Evolutionary conservation across 1,284 basidiomycete species (phyloP).

Genomic region (Puccinia triticina): DNA sequence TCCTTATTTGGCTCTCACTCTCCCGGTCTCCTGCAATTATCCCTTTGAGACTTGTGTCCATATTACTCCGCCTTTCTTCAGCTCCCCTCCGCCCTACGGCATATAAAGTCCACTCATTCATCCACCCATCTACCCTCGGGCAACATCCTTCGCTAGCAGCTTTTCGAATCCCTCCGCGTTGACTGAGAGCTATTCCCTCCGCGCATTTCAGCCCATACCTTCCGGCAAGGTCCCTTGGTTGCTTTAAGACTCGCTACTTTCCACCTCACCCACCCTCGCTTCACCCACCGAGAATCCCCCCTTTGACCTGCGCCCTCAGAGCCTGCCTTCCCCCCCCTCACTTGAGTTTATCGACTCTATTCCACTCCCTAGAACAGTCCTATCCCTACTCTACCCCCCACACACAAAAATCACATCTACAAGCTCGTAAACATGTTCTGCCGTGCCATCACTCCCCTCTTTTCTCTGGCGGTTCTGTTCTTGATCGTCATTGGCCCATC

Average conservation of each 20-base stretch:
- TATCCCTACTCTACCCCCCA: neutral
- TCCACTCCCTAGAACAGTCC: slow-evolving; percentile 14
- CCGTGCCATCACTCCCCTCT: neutral
- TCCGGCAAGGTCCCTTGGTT: slow-evolving; percentile 13
- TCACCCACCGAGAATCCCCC: neutral
- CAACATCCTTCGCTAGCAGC: neutral
- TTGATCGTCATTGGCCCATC: neutral
- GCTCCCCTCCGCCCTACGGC: neutral
- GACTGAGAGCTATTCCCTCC: neutral
- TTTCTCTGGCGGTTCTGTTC: neutral
- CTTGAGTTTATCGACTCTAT: slow-evolving; percentile 2
- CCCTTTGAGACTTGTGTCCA: slow-evolving; percentile 6
- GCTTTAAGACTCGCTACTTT: slow-evolving; percentile 4
- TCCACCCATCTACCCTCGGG: neutral
- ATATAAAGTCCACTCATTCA: neutral
- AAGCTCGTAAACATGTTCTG: neutral
- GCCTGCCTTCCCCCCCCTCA: neutral
- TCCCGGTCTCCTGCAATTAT: neutral
- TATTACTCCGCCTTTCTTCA: neutral
- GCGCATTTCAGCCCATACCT: slow-evolving; percentile 6
- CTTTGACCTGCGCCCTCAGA: neutral
- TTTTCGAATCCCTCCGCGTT: neutral
- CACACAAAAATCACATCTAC: neutral
- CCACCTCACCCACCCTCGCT: neutral
- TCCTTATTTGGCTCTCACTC: slow-evolving; percentile 8